Conservation (phyloP, 2,329 filamentous ascomycete genomes). For the Colletotrichum siamense region DNA sequence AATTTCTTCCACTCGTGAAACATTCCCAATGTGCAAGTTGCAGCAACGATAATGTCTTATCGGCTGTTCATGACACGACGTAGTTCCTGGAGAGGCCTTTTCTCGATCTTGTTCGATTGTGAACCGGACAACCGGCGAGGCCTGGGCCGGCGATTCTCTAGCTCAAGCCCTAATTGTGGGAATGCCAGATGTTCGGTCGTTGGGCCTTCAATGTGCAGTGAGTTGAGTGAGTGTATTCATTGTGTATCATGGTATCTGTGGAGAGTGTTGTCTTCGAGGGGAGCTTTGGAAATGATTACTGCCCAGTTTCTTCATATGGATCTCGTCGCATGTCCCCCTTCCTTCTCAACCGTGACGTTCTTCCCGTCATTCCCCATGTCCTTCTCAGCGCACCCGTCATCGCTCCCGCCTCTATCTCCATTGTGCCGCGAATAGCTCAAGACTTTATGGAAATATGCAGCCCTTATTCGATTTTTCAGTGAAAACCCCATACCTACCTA, state of each 20-base stretch:
- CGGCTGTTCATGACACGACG: background rate
- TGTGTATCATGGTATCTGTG: no score
- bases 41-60: background rate
- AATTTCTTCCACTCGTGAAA: background rate
- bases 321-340: no score
- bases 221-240: background rate
- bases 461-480: no score
- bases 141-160: no score
- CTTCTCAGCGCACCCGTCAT: background rate
- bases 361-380: background rate
- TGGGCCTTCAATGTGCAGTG: fast-evolving
- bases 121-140: background rate
- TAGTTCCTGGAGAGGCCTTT: background rate
- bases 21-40: background rate
- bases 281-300: no score
- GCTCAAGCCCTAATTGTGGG: no score
- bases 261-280: no score
- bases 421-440: fast-evolving
- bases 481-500: no score
- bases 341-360: no score
- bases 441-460: background rate
- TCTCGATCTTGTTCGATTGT: background rate
- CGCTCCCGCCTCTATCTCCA: fast-evolving
- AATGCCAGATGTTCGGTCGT: no score
- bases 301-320: no score